A percentile compares a stretch with the other conserved stretches of the same genome.
Evolutionary conservation across 2,329 filamentous ascomycete species (phyloP).

Genomic region (Neoascochyta sp.): DNA sequence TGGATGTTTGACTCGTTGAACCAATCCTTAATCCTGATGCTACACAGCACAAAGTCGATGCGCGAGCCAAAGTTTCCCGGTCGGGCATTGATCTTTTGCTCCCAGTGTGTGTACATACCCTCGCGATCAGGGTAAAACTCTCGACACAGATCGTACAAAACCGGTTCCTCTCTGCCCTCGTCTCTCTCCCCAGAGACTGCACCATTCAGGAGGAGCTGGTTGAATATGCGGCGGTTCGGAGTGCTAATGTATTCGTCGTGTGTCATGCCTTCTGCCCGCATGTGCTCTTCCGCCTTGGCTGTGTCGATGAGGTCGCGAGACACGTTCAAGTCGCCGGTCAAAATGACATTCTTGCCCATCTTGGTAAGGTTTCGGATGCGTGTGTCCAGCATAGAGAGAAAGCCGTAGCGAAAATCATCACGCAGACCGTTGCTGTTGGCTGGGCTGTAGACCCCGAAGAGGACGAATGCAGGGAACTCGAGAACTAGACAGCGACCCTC

Average conservation of each 20-base stretch:
- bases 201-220: conserved; percentile 76
- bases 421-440: conserved; percentile 82
- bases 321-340: conserved; percentile 89
- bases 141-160: conserved; percentile 80
- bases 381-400: conserved; percentile 74
- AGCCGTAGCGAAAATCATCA: conserved; percentile 76
- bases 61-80: conserved; percentile 89
- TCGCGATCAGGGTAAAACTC: conserved; percentile 72
- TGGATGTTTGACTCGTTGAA: conserved; percentile 81
- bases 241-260: conserved; percentile 68
- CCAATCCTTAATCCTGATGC: conserved; percentile 73
- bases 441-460: conserved; percentile 89
- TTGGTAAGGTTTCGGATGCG: conserved; percentile 78
- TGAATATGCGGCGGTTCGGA: conserved; percentile 74
- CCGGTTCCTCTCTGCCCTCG: conserved; percentile 63
- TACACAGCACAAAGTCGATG: conserved; percentile 92
- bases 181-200: conserved; percentile 65
- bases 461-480: conserved; percentile 91
- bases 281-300: conserved; percentile 66
- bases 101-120: conserved; percentile 98
- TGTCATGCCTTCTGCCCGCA: conserved; percentile 66
- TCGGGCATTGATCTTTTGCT: conserved; percentile 90
- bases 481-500: conserved; percentile 89
- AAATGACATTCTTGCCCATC: conserved; percentile 77
- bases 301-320: conserved; percentile 66